Percentiles rank a stretch among this genome's conserved stretches.
phyloP scores from a whole-genome alignment of 805 yeast species.

The Nakazawaea holstii region DNA sequence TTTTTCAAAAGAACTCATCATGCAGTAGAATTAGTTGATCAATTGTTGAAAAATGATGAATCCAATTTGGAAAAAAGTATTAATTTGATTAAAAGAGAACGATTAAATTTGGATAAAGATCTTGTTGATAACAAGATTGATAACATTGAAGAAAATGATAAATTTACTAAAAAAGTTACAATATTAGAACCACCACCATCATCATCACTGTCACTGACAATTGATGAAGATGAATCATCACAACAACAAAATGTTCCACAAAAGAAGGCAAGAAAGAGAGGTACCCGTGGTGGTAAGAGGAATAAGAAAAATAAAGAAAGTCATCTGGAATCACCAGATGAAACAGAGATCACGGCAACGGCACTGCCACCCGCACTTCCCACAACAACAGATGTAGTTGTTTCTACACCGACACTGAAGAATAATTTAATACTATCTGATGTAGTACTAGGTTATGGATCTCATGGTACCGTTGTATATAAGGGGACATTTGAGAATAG shows the following conservation, averaged over 20 bases:
- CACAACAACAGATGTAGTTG: background rate
- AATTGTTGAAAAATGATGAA: conserved; percentile 21
- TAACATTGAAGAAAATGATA: conserved; percentile 12
- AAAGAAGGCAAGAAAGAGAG: conserved; percentile 68
- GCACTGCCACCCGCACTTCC: background rate
- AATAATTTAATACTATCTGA: conserved; percentile 61
- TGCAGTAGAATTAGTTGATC: conserved; percentile 29
- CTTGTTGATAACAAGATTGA: conserved; percentile 11
- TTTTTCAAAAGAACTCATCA: conserved; percentile 26
- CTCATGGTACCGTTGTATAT: conserved; percentile 94
- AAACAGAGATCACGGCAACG: conserved; percentile 11
- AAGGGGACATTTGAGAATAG: conserved; percentile 86
- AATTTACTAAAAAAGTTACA: conserved; percentile 19
- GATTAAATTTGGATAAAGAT: conserved; percentile 14
- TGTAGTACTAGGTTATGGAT: conserved; percentile 86
- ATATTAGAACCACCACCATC: conserved; percentile 19
- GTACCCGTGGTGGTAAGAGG: conserved; percentile 78
- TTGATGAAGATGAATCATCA: conserved; percentile 17
- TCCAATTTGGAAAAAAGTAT: conserved; percentile 20
- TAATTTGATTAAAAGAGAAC: conserved; percentile 19
- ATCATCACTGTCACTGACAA: no score
- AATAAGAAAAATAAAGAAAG: conserved; percentile 30
- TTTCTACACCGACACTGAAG: conserved; percentile 20
- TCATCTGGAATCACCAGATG: conserved; percentile 1
- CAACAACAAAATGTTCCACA: conserved; percentile 5